Base-by-base conservation (phyloP, 2,329 filamentous ascomycete genomes). In the Amauroascus niger region DNA sequence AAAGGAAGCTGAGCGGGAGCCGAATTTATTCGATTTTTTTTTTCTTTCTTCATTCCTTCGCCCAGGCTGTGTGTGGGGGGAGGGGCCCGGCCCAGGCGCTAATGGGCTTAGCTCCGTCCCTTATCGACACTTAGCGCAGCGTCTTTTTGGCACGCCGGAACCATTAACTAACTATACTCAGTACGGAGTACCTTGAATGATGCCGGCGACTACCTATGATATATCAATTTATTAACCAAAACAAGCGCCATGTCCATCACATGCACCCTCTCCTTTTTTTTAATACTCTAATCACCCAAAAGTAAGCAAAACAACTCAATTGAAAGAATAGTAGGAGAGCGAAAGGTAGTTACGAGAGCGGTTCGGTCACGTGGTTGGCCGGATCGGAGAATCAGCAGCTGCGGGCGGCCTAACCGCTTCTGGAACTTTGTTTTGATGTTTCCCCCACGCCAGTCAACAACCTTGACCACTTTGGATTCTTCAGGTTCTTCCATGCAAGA, bases 401-500 rank as follows among this genome's bases (percentile, higher is more conserved):
- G 41, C n/a, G 41, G 2, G 3, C 2, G 2, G 47, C 56, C 49
- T 55, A 52, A 20, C 58, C 54, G 39, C 32, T 52, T 57, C 54
- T 26, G 58, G 58, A 32, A 60, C 41, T 55, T 56, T 60, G 58
- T 60, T 60, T 60, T 57, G 57, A 50, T 57, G 47, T 53, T 47
- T 43, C 52, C 41, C 49, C 52, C 51, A 41, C 45, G 35, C 32
- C 30, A 41, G 44, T 51, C 46, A 57, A 55, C 53, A 59, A 57
- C 30, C 43, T 6, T 14, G 33, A 52, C 35, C 18, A 26, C 20
- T 28, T 16, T 13, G 20, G 45, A 18, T 44, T 37, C n/a, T n/a
- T n/a, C n/a, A n/a, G n/a, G n/a, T n/a, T n/a, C n/a, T n/a, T n/a
- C n/a, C n/a, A n/a, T n/a, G n/a, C n/a, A n/a, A n/a, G n/a, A n/a